Percentiles rank a stretch among this genome's conserved stretches.
Conservation (phyloP, 2,329 filamentous ascomycete species). For the Diplodia seriata region DNA sequence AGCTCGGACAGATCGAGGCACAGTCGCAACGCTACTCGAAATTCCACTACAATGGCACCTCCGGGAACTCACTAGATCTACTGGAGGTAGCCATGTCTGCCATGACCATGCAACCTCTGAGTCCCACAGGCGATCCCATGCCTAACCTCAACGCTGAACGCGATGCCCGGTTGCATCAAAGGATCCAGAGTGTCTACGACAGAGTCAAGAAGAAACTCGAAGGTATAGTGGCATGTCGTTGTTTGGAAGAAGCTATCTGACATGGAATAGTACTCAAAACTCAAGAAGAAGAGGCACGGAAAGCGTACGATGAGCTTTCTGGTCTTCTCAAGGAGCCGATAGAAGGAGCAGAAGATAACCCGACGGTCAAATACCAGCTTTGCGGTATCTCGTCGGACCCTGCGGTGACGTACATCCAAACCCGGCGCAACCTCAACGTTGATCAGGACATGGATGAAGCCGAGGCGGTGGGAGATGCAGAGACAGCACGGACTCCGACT, state of each 20-base stretch:
- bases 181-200: constrained; percentile 42
- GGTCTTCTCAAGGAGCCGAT: constrained; percentile 22
- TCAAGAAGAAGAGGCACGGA: constrained; percentile 14
- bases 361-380: constrained; percentile 25
- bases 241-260: background rate
- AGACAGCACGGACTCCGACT: background rate
- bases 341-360: background rate
- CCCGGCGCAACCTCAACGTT: background rate
- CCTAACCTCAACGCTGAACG: constrained; percentile 32
- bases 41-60: constrained; percentile 36
- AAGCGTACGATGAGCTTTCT: constrained; percentile 28
- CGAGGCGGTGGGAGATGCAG: background rate
- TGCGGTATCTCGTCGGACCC: constrained; percentile 31
- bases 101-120: constrained; percentile 37
- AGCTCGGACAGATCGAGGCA: constrained; percentile 45
- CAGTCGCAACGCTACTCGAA: constrained; percentile 33
- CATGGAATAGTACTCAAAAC: constrained; percentile 4
- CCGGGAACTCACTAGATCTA: constrained; percentile 48
- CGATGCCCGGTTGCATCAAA: constrained; percentile 38
- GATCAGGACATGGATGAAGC: background rate
- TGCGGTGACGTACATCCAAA: constrained; percentile 23
- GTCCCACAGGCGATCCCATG: constrained; percentile 29
- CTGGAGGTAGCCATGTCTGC: constrained; percentile 49
- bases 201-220: constrained; percentile 42
- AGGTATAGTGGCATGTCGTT: background rate